A percentile compares a stretch with the other conserved stretches of the same genome.
Evolutionary conservation across 768 basidiomycete species (phyloP).

Genomic region (Boletus insuetus): DNA sequence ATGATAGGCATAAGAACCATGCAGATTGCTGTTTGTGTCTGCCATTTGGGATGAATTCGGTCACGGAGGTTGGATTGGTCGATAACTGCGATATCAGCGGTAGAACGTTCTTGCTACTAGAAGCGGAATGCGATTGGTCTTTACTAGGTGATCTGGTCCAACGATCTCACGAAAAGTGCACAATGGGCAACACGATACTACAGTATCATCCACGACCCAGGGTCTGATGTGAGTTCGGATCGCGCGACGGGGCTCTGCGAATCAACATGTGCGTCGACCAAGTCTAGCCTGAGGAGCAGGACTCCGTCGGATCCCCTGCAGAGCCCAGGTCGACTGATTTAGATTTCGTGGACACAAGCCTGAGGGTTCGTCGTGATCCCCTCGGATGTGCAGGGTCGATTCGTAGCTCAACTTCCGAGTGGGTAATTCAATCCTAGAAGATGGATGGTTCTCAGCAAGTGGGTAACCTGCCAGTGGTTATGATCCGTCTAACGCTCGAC

Average conservation of each 20-base stretch:
- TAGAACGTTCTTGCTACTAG: conserved; percentile 3
- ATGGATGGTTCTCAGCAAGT: too few relatives aligned
- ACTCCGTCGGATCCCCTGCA: conserved; percentile 14
- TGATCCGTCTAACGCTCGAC: too few relatives aligned
- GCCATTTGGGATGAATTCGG: conserved; percentile 6
- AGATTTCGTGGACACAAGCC: not conserved
- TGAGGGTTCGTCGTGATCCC: conserved; percentile 4
- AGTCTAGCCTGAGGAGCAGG: not conserved
- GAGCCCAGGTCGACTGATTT: conserved; percentile 5
- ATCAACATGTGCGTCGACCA: conserved; percentile 9
- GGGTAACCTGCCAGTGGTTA: too few relatives aligned
- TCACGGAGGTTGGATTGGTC: not conserved
- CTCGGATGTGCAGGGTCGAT: conserved; percentile 15
- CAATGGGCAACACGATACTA: conserved; percentile 4
- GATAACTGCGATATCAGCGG: too few relatives aligned
- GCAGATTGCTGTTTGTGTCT: conserved; percentile 1
- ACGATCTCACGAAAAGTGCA: conserved; percentile 3
- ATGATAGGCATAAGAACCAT: conserved; percentile 65
- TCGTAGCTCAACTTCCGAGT: too few relatives aligned
- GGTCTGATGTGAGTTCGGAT: not conserved
- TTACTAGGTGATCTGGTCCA: conserved; percentile 5
- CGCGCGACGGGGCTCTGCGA: conserved; percentile 2
- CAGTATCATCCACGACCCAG: not conserved
- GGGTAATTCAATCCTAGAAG: conserved; percentile 1
- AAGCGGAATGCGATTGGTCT: not conserved